A percentile compares a stretch with the other conserved stretches of the same genome.
Conservation (phyloP, 176 grass and related monocot genomes). For the Lolium multiflorum region DNA sequence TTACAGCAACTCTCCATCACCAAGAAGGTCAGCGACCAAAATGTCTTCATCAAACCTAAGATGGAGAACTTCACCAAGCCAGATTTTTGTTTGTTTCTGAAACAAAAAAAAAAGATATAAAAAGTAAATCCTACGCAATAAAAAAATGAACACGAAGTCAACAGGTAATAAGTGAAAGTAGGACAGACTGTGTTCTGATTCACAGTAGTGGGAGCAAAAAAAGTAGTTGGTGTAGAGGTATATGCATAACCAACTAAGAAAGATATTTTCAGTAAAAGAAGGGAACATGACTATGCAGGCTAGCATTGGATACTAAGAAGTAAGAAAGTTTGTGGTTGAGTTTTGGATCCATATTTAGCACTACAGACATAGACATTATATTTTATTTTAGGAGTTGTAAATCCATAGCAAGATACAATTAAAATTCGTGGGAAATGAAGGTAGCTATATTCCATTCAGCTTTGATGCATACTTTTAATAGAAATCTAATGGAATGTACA, state of each 20-base stretch:
- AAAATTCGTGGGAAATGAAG: neutral
- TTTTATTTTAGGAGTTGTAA: neutral
- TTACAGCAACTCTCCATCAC: slow-evolving; percentile 93
- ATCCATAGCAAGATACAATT: neutral
- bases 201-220: neutral
- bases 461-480: neutral
- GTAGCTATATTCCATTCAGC: neutral
- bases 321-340: neutral
- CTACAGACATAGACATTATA: neutral
- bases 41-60: slow-evolving; percentile 72
- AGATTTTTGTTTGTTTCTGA: slow-evolving; percentile 88
- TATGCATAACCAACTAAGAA: neutral
- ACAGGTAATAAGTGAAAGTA: neutral
- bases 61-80: slow-evolving; percentile 92
- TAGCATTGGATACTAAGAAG: neutral
- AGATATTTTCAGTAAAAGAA: neutral
- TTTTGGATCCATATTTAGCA: neutral
- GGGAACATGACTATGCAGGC: neutral
- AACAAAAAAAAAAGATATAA: slow-evolving; percentile 30
- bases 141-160: neutral
- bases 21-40: slow-evolving; percentile 76
- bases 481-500: neutral
- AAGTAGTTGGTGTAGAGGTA: neutral
- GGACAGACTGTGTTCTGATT: neutral
- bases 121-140: neutral